Evolutionary conservation across 306 rosid species (phyloP).

Genomic region (Vicia villosa): DNA sequence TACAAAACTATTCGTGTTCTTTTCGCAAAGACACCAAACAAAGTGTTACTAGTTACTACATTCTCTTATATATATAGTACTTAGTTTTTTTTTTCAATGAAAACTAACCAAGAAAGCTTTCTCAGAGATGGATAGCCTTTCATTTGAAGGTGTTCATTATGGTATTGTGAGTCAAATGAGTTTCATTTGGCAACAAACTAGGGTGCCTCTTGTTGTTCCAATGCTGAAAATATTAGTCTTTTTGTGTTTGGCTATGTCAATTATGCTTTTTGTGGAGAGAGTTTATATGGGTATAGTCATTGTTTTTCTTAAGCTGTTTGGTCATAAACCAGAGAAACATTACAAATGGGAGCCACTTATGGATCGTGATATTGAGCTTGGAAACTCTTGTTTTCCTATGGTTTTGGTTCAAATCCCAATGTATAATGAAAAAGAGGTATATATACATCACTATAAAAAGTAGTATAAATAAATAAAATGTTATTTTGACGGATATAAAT

Average conservation of each 20-base stretch:
- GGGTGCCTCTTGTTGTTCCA: slow-evolving; percentile 67
- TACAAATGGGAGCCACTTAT: slow-evolving; percentile 77
- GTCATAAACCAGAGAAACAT: slow-evolving; percentile 57
- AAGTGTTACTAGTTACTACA: neutral
- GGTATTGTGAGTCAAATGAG: slow-evolving; percentile 50
- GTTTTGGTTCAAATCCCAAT: slow-evolving; percentile 72
- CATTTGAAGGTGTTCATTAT: slow-evolving; percentile 40
- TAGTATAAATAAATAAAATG: too few relatives aligned
- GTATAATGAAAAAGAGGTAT: slow-evolving; percentile 71
- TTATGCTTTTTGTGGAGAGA: slow-evolving; percentile 77
- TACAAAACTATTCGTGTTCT: slow-evolving; percentile 54
- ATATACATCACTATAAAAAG: neutral
- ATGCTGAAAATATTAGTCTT: slow-evolving; percentile 50
- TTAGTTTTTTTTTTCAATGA: slow-evolving; percentile 5
- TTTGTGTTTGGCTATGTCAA: slow-evolving; percentile 70
- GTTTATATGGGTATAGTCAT: slow-evolving; percentile 84
- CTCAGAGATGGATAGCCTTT: slow-evolving; percentile 45
- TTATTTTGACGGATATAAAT: too few relatives aligned
- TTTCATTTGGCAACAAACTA: slow-evolving; percentile 58
- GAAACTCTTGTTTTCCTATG: slow-evolving; percentile 61
- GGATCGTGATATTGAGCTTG: slow-evolving; percentile 73
- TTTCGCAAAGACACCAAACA: slow-evolving; percentile 56
- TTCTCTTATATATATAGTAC: slow-evolving; percentile 8
- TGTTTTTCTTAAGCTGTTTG: slow-evolving; percentile 53
- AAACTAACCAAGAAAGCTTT: slow-evolving; percentile 19